Base-by-base conservation (phyloP, 345 rosid genomes). In the Toxicodendron radicans region DNA sequence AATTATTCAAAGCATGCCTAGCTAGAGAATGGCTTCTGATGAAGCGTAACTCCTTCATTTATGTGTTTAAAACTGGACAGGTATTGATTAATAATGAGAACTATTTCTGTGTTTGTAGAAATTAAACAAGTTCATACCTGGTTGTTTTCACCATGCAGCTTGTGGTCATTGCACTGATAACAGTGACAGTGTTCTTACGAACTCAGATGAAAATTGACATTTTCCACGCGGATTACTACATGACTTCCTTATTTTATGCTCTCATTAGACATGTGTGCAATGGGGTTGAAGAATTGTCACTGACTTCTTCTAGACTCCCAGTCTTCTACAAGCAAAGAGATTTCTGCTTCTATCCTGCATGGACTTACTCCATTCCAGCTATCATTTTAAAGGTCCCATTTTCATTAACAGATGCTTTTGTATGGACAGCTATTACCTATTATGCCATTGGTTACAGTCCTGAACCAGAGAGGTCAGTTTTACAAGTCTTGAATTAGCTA, bases 11-110 rank as follows among this genome's bases (percentile, higher is more conserved):
- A 78, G 90, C 85, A 33, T 92, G 97, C 71, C 46, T 82, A 79
- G 79, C 82, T 8, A 88, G 92, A 81, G 94, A 88, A 73, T 82
- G 84, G 83, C 85, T 86, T 58, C 92, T 86, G 49, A 85, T 86
- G 87, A 85, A 76, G 71, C 77, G 87, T 2, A 88, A 86, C 74
- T 76, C 85, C 17, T 84, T 80, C 72, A 43, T 83, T 65, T 56
- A 86, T 49, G 75, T 82, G 23, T 85, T 80, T 56, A 88, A 83
- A 71, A 58, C 86, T 23, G 53, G 72, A 32, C 88, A 88, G 87
- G 88, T 85, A 60, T 72, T 21, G 46, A 4, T 5, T 21, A 41
- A 57, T 61, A 35, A 32, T 30, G 33, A 70, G 14, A 56, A 43
- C 17, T 10, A 30, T 61, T 20, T 33, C 12, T 30, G 24, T 18